Percentiles rank a stretch among this genome's conserved stretches.
phyloP scores from a whole-genome alignment of 2,329 filamentous ascomycete species.

The Fusarium praegraminearum region DNA sequence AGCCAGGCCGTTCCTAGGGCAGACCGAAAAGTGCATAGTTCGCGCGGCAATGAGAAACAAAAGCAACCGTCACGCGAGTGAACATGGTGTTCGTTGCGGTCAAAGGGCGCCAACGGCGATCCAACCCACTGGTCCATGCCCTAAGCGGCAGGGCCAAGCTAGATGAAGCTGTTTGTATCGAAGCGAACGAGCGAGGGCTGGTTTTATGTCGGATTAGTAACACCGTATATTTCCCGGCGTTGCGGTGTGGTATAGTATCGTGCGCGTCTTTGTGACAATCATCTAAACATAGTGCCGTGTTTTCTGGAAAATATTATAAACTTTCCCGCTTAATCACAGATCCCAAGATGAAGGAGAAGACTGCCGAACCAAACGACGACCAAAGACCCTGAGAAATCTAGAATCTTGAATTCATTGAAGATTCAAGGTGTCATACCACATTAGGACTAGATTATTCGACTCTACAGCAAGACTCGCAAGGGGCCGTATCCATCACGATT shows the following conservation, averaged over 20 bases:
- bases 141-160: constrained; percentile 14
- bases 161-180: constrained; percentile 6
- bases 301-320: neutral
- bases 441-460: constrained; percentile 29
- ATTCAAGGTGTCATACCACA: constrained; percentile 23
- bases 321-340: neutral
- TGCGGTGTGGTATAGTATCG: neutral
- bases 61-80: constrained; percentile 29
- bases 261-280: neutral
- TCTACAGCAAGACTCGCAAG: constrained; percentile 11
- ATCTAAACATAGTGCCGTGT: neutral
- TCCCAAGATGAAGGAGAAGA: neutral
- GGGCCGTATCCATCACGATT: constrained; percentile 32
- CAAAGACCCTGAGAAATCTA: constrained; percentile 31
- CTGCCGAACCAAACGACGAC: neutral
- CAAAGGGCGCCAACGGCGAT: constrained; percentile 29
- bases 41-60: constrained; percentile 7
- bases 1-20: constrained; percentile 5
- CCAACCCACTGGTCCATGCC: constrained; percentile 23
- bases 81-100: constrained; percentile 35
- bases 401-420: constrained; percentile 15
- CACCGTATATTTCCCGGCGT: neutral
- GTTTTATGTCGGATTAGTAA: constrained; percentile 3
- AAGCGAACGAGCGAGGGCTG: constrained; percentile 18
- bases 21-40: constrained; percentile 17